These are phyloP conservation scores for Sporisorium reilianum DNA, from an alignment of 1,284 basidiomycete species.

Conservation along the genomic window DNA sequence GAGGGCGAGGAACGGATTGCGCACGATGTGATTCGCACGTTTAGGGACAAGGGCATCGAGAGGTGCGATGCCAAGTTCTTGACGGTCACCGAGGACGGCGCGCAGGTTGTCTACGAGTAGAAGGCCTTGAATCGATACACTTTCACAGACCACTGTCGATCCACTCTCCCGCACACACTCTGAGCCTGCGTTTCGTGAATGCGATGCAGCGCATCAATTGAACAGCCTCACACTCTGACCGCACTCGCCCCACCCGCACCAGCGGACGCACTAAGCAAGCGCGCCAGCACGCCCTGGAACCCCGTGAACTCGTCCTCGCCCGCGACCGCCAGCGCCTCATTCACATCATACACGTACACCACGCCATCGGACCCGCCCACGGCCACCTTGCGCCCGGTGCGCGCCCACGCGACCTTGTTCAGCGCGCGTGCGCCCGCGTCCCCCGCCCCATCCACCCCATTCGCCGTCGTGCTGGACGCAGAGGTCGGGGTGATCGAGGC, in stretches of 20 bases:
- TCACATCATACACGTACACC: slow-evolving; percentile 83
- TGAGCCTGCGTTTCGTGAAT: background rate
- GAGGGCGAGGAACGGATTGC: slow-evolving; percentile 66
- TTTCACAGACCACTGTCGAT: no score
- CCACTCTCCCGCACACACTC: no score
- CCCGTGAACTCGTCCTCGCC: slow-evolving; percentile 53
- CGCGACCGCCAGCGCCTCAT: slow-evolving; percentile 34
- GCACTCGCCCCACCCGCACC: background rate
- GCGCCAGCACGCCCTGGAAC: slow-evolving; percentile 49
- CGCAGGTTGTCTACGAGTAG: slow-evolving; percentile 16
- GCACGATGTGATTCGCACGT: slow-evolving; percentile 59
- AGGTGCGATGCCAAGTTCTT: slow-evolving; percentile 61
- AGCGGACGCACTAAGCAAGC: slow-evolving; percentile 9
- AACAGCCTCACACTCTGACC: background rate
- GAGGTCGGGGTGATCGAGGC: slow-evolving; percentile 6
- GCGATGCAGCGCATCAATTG: background rate
- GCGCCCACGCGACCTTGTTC: slow-evolving; percentile 96
- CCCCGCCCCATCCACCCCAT: background rate
- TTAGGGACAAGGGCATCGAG: slow-evolving; percentile 57
- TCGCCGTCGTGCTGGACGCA: background rate
- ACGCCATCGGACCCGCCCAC: slow-evolving; percentile 91
- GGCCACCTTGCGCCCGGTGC: slow-evolving; percentile 84
- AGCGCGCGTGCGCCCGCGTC: slow-evolving; percentile 73
- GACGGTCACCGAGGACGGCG: slow-evolving; percentile 63
- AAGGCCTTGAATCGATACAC: no score